Percentiles rank a stretch among this genome's conserved stretches.
Evolutionary conservation across 106 monocot genomes (phyloP).

Genomic region (Apostasia ramifera): DNA sequence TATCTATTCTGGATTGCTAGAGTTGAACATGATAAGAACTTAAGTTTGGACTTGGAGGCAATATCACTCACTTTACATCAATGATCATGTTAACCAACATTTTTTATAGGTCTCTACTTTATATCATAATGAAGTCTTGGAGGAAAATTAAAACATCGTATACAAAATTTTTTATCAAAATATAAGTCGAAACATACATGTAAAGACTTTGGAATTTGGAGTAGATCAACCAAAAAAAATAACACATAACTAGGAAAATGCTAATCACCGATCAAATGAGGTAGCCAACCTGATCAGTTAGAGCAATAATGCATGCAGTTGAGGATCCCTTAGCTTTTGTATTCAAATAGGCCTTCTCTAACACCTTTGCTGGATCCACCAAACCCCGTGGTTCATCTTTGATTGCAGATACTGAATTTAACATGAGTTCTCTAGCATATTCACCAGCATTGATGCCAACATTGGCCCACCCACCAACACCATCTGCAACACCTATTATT

Average conservation of each 20-base stretch:
- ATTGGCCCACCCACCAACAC: constrained; percentile 80
- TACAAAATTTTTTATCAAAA: too few species aligned
- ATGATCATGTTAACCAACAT: too few species aligned
- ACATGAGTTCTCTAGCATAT: constrained; percentile 71
- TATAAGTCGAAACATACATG: background rate
- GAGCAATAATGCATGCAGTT: constrained; percentile 72
- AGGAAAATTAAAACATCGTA: too few species aligned
- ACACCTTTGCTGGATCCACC: constrained; percentile 54
- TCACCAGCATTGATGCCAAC: constrained; percentile 56
- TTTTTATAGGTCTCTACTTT: too few species aligned
- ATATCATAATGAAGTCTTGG: too few species aligned
- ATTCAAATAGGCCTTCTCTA: constrained; percentile 58
- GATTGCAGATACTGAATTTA: constrained; percentile 56
- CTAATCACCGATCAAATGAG: background rate
- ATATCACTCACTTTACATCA: too few species aligned
- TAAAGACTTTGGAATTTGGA: background rate
- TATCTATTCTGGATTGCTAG: too few species aligned
- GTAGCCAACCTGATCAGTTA: constrained; percentile 34
- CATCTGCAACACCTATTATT: constrained; percentile 68
- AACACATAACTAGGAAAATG: background rate
- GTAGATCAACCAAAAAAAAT: background rate
- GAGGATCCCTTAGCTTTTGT: constrained; percentile 74
- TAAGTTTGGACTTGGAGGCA: too few species aligned
- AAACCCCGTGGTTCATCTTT: constrained; percentile 54
- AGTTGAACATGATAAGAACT: too few species aligned